These are phyloP conservation scores for Candida glaebosa DNA, from an alignment of 805 yeast species.

Conservation along the genomic window DNA sequence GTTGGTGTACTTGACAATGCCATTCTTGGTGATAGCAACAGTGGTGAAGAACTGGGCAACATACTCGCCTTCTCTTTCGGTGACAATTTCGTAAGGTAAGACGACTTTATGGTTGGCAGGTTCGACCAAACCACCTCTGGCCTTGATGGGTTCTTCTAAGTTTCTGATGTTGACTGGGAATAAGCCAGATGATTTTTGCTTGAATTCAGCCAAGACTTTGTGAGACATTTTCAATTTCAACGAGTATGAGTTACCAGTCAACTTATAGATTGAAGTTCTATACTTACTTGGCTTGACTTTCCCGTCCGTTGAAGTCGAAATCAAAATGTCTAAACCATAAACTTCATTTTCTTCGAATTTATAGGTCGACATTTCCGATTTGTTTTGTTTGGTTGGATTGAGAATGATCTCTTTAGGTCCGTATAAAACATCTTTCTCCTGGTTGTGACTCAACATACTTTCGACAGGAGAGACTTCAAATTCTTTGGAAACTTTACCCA, in stretches of 20 bases:
- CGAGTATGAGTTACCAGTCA: conserved; percentile 64
- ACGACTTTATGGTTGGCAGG: conserved; percentile 64
- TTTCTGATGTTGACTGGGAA: conserved; percentile 70
- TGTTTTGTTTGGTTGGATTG: conserved; percentile 69
- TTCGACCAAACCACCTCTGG: conserved; percentile 72
- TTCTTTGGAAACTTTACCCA: conserved; percentile 56
- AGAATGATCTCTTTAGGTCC: conserved; percentile 75
- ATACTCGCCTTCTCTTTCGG: conserved; percentile 62
- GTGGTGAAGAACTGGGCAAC: conserved; percentile 76
- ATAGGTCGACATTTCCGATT: conserved; percentile 56
- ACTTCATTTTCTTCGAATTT: conserved; percentile 75
- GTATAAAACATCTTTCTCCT: conserved; percentile 60
- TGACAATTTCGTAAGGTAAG: conserved; percentile 63
- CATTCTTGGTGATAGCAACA: conserved; percentile 70
- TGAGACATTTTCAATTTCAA: conserved; percentile 72
- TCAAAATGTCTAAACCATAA: conserved; percentile 68
- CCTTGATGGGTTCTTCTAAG: conserved; percentile 65
- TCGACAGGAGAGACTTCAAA: conserved; percentile 63
- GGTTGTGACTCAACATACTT: conserved; percentile 75
- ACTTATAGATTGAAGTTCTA: conserved; percentile 68
- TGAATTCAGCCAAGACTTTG: conserved; percentile 61
- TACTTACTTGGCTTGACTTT: conserved; percentile 58
- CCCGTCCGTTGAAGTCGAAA: conserved; percentile 63
- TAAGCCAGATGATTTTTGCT: conserved; percentile 49
- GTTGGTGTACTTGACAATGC: conserved; percentile 60